Percentiles rank a stretch among this genome's conserved stretches.
Evolutionary conservation across 108 stramenopile genomes (phyloP).

Genomic region (Cyclostephanos invisitatus): DNA sequence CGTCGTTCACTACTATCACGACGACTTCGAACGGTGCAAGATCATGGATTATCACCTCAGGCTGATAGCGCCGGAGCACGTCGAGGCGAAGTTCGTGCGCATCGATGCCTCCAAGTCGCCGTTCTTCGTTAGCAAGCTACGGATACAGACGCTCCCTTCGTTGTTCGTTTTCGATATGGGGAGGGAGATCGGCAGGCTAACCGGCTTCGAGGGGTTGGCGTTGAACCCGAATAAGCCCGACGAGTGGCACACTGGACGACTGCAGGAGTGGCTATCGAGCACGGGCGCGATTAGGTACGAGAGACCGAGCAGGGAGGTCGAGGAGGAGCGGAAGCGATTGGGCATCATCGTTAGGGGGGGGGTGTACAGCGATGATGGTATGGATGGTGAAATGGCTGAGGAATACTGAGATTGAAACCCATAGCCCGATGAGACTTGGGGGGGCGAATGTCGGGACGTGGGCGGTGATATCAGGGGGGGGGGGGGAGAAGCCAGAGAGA

Average conservation of each 20-base stretch:
- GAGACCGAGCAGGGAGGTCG: slow-evolving; percentile 51
- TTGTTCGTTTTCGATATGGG: slow-evolving; percentile 85
- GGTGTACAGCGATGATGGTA: slow-evolving; percentile 37
- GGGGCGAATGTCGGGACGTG: too few relatives aligned
- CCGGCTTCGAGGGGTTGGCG: slow-evolving; percentile 78
- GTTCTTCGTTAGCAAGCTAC: slow-evolving; percentile 94
- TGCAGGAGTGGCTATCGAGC: slow-evolving; percentile 72
- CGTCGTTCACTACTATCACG: slow-evolving; percentile 94
- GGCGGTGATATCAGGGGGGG: too few relatives aligned
- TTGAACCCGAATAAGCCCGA: slow-evolving; percentile 57
- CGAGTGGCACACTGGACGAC: slow-evolving; percentile 68
- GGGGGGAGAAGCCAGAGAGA: too few relatives aligned
- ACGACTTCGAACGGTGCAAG: slow-evolving; percentile 93
- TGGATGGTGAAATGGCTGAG: slow-evolving; percentile 28
- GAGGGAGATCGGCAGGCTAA: slow-evolving; percentile 65
- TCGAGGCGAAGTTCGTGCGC: slow-evolving; percentile 89
- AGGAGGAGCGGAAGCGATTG: slow-evolving; percentile 48
- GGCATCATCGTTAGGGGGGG: slow-evolving; percentile 44
- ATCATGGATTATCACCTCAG: slow-evolving; percentile 96
- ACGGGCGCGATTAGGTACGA: slow-evolving; percentile 75
- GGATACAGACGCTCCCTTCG: slow-evolving; percentile 74
- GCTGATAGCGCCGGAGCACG: slow-evolving; percentile 69
- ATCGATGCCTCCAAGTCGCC: slow-evolving; percentile 96
- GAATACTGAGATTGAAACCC: slow-evolving; percentile 11
- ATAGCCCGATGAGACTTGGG: too few relatives aligned